Percentiles rank a stretch among this genome's conserved stretches.
These are phyloP conservation scores for Lupinus albus DNA, from an alignment of 306 rosid species.

Conservation along the genomic window DNA sequence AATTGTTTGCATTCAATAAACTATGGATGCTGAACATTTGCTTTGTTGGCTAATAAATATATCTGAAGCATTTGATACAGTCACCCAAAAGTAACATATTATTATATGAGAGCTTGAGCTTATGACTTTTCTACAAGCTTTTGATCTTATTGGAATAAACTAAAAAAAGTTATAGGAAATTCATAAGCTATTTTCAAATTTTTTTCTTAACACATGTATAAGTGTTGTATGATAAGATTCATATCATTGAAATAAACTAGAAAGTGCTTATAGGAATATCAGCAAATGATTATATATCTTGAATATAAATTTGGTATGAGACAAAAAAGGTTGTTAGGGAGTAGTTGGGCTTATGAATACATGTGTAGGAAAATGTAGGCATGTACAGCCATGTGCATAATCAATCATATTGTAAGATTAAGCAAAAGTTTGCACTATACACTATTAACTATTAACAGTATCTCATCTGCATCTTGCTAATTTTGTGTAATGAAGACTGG, in stretches of 20 bases:
- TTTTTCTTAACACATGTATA: no score
- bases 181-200: no score
- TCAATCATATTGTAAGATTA: constrained; percentile 2
- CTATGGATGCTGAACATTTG: constrained; percentile 2
- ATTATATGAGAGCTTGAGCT: no score
- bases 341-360: background rate
- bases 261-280: no score
- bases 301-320: background rate
- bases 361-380: background rate
- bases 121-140: no score
- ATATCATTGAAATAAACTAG: no score
- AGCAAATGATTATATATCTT: no score
- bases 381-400: constrained; percentile 8
- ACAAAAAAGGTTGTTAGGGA: background rate
- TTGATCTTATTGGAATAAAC: no score
- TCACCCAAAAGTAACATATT: no score
- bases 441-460: background rate
- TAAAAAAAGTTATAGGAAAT: no score
- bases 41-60: constrained; percentile 32
- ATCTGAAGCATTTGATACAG: no score
- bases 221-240: no score
- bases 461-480: background rate
- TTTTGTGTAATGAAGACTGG: constrained; percentile 38
- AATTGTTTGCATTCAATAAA: constrained; percentile 16
- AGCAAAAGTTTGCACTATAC: constrained; percentile 15